A percentile compares a stretch with the other conserved stretches of the same genome.
phyloP scores from a whole-genome alignment of 805 yeast species.

The Komagataella populi region DNA sequence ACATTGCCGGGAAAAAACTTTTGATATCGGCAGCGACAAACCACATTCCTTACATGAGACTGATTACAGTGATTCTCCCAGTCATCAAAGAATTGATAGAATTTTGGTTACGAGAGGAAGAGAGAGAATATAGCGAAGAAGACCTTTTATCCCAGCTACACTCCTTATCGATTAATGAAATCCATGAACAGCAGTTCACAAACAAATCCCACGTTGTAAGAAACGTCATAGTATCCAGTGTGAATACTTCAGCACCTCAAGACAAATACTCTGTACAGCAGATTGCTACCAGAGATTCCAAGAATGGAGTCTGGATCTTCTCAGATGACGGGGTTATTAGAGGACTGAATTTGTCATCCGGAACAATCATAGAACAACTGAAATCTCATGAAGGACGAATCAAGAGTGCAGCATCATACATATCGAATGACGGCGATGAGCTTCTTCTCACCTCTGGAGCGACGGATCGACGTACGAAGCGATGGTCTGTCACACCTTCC shows the following conservation, averaged over 20 bases:
- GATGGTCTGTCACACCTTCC: constrained; percentile 14
- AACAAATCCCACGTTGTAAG: constrained; percentile 16
- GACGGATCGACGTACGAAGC: constrained; percentile 22
- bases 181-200: constrained; percentile 9
- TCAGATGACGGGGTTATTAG: constrained; percentile 59
- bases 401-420: constrained; percentile 23
- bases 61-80: constrained; percentile 41
- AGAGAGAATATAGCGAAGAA: constrained; percentile 1
- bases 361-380: constrained; percentile 18
- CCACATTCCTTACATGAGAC: constrained; percentile 65
- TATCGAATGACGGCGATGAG: constrained; percentile 17
- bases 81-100: constrained; percentile 1
- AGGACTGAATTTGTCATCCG: constrained; percentile 38
- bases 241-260: constrained; percentile 47
- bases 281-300: constrained; percentile 15
- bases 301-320: constrained; percentile 45
- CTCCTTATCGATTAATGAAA: constrained; percentile 1
- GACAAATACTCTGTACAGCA: constrained; percentile 47
- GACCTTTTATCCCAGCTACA: constrained; percentile 2
- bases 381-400: constrained; percentile 32
- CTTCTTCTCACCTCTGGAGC: constrained; percentile 35
- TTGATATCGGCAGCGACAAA: constrained; percentile 56
- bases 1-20: constrained; percentile 7
- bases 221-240: constrained; percentile 24
- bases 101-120: neutral